phyloP scores from a whole-genome alignment of 1,139 yeast genomes.

The Diutina pseudorugosa region DNA sequence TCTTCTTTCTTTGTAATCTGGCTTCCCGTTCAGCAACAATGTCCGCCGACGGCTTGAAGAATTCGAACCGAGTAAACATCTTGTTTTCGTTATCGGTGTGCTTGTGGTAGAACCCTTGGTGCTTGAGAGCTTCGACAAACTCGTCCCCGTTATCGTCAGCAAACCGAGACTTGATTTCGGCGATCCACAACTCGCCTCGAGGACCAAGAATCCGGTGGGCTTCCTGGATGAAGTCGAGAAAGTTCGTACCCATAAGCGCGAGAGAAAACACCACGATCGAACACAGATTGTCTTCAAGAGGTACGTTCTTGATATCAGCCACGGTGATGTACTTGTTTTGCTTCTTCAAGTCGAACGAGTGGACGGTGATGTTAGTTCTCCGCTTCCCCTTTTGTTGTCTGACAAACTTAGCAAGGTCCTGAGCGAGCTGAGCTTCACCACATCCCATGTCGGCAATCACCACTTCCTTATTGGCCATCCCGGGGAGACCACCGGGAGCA shows the following conservation, averaged over 20 bases:
- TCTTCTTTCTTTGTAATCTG: slow-evolving; percentile 50
- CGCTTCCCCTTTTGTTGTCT: slow-evolving; percentile 18
- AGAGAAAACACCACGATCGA: slow-evolving; percentile 83
- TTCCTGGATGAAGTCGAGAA: slow-evolving; percentile 80
- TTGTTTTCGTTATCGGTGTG: slow-evolving; percentile 78
- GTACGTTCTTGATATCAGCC: slow-evolving; percentile 88
- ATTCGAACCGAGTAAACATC: slow-evolving; percentile 92
- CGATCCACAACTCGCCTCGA: slow-evolving; percentile 92
- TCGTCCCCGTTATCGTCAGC: slow-evolving; percentile 58
- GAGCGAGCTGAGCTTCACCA: slow-evolving; percentile 86
- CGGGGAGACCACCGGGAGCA: slow-evolving; percentile 95
- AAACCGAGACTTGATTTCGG: slow-evolving; percentile 91
- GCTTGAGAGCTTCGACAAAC: slow-evolving; percentile 66
- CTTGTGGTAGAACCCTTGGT: slow-evolving; percentile 78
- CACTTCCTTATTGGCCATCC: slow-evolving; percentile 38
- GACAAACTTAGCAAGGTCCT: slow-evolving; percentile 45
- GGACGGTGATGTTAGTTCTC: slow-evolving; percentile 42
- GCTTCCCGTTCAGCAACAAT: slow-evolving; percentile 54
- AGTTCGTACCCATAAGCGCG: slow-evolving; percentile 95
- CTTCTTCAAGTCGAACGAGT: slow-evolving; percentile 83
- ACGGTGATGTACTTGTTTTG: slow-evolving; percentile 84
- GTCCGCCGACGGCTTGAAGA: slow-evolving; percentile 74
- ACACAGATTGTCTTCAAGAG: slow-evolving; percentile 65
- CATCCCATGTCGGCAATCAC: slow-evolving; percentile 98
- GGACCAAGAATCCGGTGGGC: slow-evolving; percentile 83